Percentiles rank a stretch among this genome's conserved stretches.
Conservation (phyloP, 164 flowering plant species). For the Stephania japonica region DNA sequence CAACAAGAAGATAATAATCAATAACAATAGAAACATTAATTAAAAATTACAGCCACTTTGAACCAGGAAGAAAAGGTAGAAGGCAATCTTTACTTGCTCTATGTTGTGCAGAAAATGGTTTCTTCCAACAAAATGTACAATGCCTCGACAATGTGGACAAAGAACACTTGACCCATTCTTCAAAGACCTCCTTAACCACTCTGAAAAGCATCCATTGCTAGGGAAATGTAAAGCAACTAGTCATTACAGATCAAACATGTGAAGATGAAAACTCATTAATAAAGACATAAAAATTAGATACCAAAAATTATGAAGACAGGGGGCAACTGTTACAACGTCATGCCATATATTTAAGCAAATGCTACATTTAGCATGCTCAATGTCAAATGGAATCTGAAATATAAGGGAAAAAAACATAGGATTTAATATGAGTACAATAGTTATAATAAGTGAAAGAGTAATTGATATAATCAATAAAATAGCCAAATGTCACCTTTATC, state of each 20-base stretch:
- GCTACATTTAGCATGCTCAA: constrained; percentile 80
- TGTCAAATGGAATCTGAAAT: constrained; percentile 55
- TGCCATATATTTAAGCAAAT: constrained; percentile 93
- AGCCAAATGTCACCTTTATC: constrained; percentile 37
- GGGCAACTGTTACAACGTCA: constrained; percentile 89
- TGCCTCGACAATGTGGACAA: constrained; percentile 87
- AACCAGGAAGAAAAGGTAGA: not conserved
- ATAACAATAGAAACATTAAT: not conserved
- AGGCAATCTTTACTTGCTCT: constrained; percentile 48
- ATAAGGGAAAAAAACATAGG: constrained; percentile 1
- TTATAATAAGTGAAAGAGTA: not conserved
- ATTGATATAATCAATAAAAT: not conserved
- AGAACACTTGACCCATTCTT: constrained; percentile 47
- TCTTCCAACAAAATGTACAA: constrained; percentile 75
- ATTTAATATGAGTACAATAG: too few species aligned
- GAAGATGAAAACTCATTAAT: not conserved
- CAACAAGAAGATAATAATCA: not conserved
- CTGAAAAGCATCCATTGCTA: constrained; percentile 97
- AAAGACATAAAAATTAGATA: constrained; percentile 18
- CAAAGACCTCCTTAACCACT: constrained; percentile 79
- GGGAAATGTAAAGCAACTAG: constrained; percentile 7
- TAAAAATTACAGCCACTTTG: not conserved
- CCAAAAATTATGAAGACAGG: constrained; percentile 97
- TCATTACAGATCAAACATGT: not conserved
- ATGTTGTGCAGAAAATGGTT: constrained; percentile 73